Conservation (phyloP, 2,329 filamentous ascomycete genomes). For the Chrysosporium queenslandicum region DNA sequence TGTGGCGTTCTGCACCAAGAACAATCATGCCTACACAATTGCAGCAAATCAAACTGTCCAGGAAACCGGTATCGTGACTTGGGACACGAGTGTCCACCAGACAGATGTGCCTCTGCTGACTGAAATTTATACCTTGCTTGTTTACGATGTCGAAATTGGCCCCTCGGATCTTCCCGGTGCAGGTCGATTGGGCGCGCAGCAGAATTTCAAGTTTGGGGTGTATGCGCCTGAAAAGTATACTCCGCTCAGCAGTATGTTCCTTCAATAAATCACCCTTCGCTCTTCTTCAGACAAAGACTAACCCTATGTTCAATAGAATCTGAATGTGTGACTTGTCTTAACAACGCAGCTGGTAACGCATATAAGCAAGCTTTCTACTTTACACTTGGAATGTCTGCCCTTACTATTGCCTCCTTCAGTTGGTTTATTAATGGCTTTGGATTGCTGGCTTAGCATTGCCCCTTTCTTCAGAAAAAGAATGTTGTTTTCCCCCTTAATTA, state of each 20-base stretch:
- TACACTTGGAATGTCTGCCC: constrained; percentile 45
- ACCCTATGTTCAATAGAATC: constrained; percentile 33
- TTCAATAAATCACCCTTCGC: neutral
- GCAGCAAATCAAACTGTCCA: constrained; percentile 48
- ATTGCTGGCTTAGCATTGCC: constrained; percentile 9
- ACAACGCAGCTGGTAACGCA: constrained; percentile 37
- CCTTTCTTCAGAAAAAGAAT: neutral
- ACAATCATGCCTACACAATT: constrained; percentile 53
- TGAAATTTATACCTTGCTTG: constrained; percentile 54
- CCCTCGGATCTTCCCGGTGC: constrained; percentile 43
- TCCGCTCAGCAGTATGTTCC: constrained; percentile 39
- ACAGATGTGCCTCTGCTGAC: constrained; percentile 45
- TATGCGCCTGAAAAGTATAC: constrained; percentile 47
- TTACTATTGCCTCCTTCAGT: constrained; percentile 51
- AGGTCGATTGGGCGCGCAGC: constrained; percentile 46
- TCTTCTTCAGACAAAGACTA: constrained; percentile 2
- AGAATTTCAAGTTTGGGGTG: constrained; percentile 52
- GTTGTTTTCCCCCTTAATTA: neutral
- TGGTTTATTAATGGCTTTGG: constrained; percentile 41
- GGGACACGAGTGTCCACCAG: constrained; percentile 50
- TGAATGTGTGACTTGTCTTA: constrained; percentile 46
- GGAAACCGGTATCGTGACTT: constrained; percentile 45
- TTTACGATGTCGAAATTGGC: constrained; percentile 49
- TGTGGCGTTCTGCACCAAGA: constrained; percentile 50
- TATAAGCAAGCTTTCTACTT: constrained; percentile 49